Percentiles rank a stretch among this genome's conserved stretches.
These are phyloP conservation scores for Backusella mclennaniae DNA, from an alignment of 192 early-diverging fungal species.

Conservation along the genomic window DNA sequence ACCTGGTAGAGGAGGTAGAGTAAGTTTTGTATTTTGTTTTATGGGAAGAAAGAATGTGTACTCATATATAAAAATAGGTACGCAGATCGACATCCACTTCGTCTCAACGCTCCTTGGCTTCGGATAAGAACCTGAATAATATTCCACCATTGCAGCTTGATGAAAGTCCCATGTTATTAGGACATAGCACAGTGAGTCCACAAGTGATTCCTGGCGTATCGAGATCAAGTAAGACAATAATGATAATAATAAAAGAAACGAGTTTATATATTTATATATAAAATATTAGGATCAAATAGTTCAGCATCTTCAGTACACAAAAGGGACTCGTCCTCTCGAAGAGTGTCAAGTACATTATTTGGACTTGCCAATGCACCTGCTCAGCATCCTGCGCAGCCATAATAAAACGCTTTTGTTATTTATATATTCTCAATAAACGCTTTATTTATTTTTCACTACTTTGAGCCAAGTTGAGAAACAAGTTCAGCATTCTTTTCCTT, in stretches of 20 bases:
- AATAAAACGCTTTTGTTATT: background rate
- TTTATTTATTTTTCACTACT: background rate
- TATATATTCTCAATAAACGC: background rate
- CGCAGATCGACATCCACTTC: slow-evolving; percentile 30
- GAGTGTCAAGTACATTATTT: slow-evolving; percentile 24
- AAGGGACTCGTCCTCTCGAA: slow-evolving; percentile 15
- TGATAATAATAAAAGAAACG: background rate
- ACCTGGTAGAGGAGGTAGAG: slow-evolving; percentile 24
- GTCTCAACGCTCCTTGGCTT: slow-evolving; percentile 21
- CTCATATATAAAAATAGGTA: background rate
- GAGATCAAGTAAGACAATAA: background rate
- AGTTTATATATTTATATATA: background rate
- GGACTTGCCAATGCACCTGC: slow-evolving; percentile 19
- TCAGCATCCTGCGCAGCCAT: slow-evolving; percentile 25
- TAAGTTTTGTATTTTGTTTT: background rate
- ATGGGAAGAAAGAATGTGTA: background rate
- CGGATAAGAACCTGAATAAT: slow-evolving; percentile 20
- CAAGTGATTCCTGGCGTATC: background rate
- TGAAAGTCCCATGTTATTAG: background rate
- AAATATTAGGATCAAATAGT: background rate
- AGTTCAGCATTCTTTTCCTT: slow-evolving; percentile 1
- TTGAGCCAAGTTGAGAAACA: background rate
- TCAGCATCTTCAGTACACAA: background rate
- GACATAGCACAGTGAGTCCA: background rate
- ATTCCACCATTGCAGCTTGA: slow-evolving; percentile 32